Evolutionary conservation across 2,329 filamentous ascomycete species (phyloP), one percentile per base, ranked within the genome.

Genomic region (Xylogone sp.): DNA sequence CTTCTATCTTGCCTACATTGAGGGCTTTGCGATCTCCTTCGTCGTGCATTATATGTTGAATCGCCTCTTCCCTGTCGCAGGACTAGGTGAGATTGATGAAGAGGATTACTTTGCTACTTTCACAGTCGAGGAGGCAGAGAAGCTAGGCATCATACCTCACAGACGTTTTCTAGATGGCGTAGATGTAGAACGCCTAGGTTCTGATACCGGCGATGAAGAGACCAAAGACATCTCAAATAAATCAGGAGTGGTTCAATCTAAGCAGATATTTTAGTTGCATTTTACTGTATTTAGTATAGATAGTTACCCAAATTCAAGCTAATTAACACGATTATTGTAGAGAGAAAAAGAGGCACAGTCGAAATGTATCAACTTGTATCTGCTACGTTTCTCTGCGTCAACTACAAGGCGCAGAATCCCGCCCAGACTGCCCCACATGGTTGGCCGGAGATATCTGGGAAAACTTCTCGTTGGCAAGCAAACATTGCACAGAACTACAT

Each of bases 101-200:
- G 57, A 69, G 7, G 74, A 77, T 53, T 46, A 70, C 12, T 77
- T 72, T 49, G 71, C 69, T 19, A 75, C 73, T 0, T 76, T 77
- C 50, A 75, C 72, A 0, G 52, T 61, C 1, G 59, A 62, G 10
- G 74, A 77, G 60, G 73, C 73, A 19, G 64, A 59, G 3, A 70
- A 67, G 46, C 52, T 73, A 29, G 69, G 71, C 3, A 60, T 75
- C n/a, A 51, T 62, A n/a, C 63, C 66, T 10, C 43, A 45, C 19
- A 39, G 34, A 16, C 34, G 34, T 16, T 16, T 39, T 16, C n/a
- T 39, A 18, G 34, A 39, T 13, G 34, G 34, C 13, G 34, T 39
- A 16, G 34, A 39, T 13, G 34, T 16, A 13, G 34, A 39, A 5
- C 34, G 34, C 12, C n/a, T 16, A 16, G 34, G 34, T 16, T 39